phyloP scores from a whole-genome alignment of 345 rosid species.

The Eucalyptus cloeziana region DNA sequence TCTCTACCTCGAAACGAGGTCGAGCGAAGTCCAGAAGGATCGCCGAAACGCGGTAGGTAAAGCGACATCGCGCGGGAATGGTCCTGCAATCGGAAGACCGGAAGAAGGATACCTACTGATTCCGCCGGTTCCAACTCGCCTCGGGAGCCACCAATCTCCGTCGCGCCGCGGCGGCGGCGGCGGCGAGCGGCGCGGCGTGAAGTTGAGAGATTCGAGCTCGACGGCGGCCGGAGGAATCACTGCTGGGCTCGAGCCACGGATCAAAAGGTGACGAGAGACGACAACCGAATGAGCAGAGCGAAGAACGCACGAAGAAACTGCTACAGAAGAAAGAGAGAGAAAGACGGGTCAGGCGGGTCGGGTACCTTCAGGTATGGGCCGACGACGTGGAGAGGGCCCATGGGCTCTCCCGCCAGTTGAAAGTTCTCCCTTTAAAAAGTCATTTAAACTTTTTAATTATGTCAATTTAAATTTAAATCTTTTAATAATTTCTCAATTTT shows the following conservation, averaged over 20 bases:
- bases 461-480: accelerated
- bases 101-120: background rate
- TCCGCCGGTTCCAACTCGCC: background rate
- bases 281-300: background rate
- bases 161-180: background rate
- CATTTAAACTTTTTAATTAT: accelerated
- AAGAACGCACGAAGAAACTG: background rate
- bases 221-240: background rate
- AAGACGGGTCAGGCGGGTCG: background rate
- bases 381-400: background rate
- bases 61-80: background rate
- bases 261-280: background rate
- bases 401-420: background rate
- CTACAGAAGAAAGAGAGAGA: background rate
- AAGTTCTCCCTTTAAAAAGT: too few relatives aligned
- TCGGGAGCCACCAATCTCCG: background rate
- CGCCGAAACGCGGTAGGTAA: background rate
- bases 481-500: accelerated
- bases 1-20: background rate
- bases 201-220: background rate
- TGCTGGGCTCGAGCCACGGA: background rate
- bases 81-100: background rate
- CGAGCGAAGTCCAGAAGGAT: background rate
- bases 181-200: background rate
- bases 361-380: background rate